A percentile compares a stretch with the other conserved stretches of the same genome.
Evolutionary conservation across 768 basidiomycete species (phyloP).

Genomic region (Scleroderma citrinum): DNA sequence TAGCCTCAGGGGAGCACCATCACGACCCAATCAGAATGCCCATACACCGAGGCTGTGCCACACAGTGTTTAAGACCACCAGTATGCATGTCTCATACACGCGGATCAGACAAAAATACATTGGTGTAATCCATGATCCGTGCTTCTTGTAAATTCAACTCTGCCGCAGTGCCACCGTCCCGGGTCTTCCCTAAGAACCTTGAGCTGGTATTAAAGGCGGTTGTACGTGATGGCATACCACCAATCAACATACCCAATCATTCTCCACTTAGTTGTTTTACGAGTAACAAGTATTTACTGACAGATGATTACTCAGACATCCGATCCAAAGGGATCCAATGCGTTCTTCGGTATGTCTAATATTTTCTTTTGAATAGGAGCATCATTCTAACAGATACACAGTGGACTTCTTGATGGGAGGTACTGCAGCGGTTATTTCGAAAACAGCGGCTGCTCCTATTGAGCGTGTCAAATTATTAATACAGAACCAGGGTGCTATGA

Average conservation of each 20-base stretch:
- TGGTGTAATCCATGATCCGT: too few relatives aligned
- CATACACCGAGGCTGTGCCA: too few relatives aligned
- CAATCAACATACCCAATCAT: not conserved
- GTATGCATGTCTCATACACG: too few relatives aligned
- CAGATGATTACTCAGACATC: not conserved
- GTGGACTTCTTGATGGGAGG: slow-evolving; percentile 36
- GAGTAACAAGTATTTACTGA: slow-evolving; percentile 3
- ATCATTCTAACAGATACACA: slow-evolving; percentile 9
- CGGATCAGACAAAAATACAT: too few relatives aligned
- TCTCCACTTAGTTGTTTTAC: slow-evolving; percentile 16
- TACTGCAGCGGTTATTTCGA: slow-evolving; percentile 31
- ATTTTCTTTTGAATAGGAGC: not conserved
- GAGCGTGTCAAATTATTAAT: slow-evolving; percentile 36
- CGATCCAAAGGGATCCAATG: slow-evolving; percentile 3
- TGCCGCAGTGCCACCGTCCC: too few relatives aligned
- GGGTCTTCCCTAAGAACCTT: too few relatives aligned
- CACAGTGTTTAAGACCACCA: too few relatives aligned
- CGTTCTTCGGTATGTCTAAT: slow-evolving; percentile 14
- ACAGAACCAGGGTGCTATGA: slow-evolving; percentile 36
- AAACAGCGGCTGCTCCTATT: slow-evolving; percentile 36
- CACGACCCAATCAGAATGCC: too few relatives aligned
- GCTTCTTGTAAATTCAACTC: not conserved
- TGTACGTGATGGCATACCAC: too few relatives aligned
- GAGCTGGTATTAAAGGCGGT: too few relatives aligned
- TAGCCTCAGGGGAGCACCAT: too few relatives aligned